These are phyloP conservation scores for Fusarium armeniacum DNA, from an alignment of 2,329 filamentous ascomycete genomes.

Conservation along the genomic window DNA sequence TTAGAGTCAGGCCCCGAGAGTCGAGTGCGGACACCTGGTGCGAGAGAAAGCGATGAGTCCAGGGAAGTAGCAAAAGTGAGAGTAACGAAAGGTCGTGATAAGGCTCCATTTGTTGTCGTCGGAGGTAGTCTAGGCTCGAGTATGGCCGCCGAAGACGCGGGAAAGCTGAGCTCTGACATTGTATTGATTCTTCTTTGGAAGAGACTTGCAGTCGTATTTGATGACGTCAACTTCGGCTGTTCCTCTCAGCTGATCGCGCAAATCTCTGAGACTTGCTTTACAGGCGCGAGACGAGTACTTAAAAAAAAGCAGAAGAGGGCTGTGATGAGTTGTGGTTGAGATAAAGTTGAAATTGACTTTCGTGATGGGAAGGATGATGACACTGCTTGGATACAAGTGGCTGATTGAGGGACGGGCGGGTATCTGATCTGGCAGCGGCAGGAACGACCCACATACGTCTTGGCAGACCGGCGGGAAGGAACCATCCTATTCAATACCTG, in stretches of 20 bases:
- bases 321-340: neutral
- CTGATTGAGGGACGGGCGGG: slow-evolving; percentile 8
- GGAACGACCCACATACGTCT: slow-evolving; percentile 28
- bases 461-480: neutral
- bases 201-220: neutral
- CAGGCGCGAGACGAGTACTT: neutral
- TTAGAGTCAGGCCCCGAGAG: slow-evolving; percentile 88
- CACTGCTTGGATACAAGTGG: slow-evolving; percentile 10
- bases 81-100: slow-evolving; percentile 70
- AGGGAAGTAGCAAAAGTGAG: slow-evolving; percentile 93
- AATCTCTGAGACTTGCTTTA: neutral
- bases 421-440: slow-evolving; percentile 16
- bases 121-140: slow-evolving; percentile 55
- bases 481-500: no score
- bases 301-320: neutral
- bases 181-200: neutral
- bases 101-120: neutral
- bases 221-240: neutral
- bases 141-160: slow-evolving; percentile 50
- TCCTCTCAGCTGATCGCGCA: neutral
- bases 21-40: slow-evolving; percentile 83
- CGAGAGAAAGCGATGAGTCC: slow-evolving; percentile 82
- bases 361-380: slow-evolving; percentile 15
- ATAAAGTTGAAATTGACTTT: slow-evolving; percentile 41
- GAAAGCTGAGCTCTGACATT: slow-evolving; percentile 57